Conservation (phyloP, 495 filamentous ascomycete genomes). For the Hypoxylon fragiforme region DNA sequence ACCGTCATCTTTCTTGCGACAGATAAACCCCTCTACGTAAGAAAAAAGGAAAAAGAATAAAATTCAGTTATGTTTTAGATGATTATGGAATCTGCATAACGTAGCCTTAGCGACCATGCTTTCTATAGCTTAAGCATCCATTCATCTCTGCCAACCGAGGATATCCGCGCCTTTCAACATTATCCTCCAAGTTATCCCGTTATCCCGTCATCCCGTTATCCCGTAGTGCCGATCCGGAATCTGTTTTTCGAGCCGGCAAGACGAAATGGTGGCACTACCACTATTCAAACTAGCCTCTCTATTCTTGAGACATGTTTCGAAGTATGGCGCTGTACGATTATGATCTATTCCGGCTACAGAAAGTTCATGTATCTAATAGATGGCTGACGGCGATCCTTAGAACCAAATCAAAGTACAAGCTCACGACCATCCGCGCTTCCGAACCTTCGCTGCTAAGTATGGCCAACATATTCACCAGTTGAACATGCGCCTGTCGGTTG, state of each 20-base stretch:
- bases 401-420: conserved; percentile 93
- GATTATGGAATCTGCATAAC: no score
- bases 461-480: conserved; percentile 83
- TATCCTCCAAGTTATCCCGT: conserved; percentile 1
- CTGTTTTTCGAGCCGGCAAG: background rate
- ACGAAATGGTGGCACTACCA: conserved; percentile 55
- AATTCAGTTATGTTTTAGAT: no score
- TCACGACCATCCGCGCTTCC: conserved; percentile 90
- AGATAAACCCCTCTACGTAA: no score
- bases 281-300: conserved; percentile 52
- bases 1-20: no score
- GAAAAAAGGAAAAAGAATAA: no score
- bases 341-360: background rate
- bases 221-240: conserved; percentile 6
- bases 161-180: background rate
- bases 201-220: background rate
- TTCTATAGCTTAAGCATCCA: conserved; percentile 1
- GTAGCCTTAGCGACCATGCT: conserved; percentile 1
- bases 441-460: conserved; percentile 68
- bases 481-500: conserved; percentile 90
- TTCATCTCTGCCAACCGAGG: background rate
- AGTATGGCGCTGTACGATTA: conserved; percentile 60
- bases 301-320: conserved; percentile 59
- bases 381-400: conserved; percentile 51
- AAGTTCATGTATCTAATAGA: background rate